These are phyloP conservation scores for Haplosporangium sp. DNA, from an alignment of 371 early-diverging fungal genomes.

Conservation along the genomic window DNA sequence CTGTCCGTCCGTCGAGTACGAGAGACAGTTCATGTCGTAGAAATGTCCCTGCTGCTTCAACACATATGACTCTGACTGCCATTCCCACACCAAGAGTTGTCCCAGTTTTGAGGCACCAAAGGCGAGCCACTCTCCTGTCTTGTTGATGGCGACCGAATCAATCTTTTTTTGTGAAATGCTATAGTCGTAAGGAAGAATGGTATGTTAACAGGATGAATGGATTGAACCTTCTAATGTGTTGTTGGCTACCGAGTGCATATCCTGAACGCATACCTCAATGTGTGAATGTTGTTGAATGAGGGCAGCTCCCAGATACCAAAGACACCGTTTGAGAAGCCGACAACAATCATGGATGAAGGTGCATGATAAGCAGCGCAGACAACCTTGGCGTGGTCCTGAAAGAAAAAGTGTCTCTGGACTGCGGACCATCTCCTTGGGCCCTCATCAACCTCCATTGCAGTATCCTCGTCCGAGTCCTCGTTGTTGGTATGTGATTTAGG, in stretches of 20 bases:
- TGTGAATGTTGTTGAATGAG: slow-evolving; percentile 87
- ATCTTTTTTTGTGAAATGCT: slow-evolving; percentile 96
- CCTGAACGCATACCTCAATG: slow-evolving; percentile 72
- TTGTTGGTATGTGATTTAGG: slow-evolving; percentile 42
- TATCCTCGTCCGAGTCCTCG: slow-evolving; percentile 60
- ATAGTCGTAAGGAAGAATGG: slow-evolving; percentile 1
- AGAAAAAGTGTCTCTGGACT: slow-evolving; percentile 75
- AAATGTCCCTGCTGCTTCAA: slow-evolving; percentile 98
- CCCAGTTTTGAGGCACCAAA: slow-evolving; percentile 93
- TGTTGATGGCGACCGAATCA: slow-evolving; percentile 87
- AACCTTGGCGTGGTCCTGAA: slow-evolving; percentile 78
- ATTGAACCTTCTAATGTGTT: no score
- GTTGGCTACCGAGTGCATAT: neutral
- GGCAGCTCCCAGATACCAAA: slow-evolving; percentile 98
- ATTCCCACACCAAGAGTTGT: slow-evolving; percentile 99
- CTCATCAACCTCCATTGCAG: slow-evolving; percentile 66
- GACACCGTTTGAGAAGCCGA: slow-evolving; percentile 92
- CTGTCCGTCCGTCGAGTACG: slow-evolving; percentile 96
- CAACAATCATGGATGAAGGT: slow-evolving; percentile 80
- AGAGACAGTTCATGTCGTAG: slow-evolving; percentile 89
- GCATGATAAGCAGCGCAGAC: slow-evolving; percentile 85
- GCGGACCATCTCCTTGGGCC: slow-evolving; percentile 70
- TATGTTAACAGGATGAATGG: neutral
- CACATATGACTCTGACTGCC: slow-evolving; percentile 98
- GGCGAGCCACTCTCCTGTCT: slow-evolving; percentile 97